Conservation (phyloP, 1,284 basidiomycete genomes). For the Ganoderma meredithae region DNA sequence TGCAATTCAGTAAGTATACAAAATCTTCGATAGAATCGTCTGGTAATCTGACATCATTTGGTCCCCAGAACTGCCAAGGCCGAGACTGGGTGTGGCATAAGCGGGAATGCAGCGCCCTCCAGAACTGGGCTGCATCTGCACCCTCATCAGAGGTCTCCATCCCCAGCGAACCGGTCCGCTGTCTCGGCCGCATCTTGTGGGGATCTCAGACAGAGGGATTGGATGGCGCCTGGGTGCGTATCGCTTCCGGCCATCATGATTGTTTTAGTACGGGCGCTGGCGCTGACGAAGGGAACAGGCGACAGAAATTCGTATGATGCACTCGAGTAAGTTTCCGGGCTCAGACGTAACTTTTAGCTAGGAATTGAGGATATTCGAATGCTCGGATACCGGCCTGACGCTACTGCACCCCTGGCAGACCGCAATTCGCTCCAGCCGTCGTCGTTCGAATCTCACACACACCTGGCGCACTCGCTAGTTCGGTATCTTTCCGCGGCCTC, state of each 20-base stretch:
- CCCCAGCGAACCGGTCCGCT: conserved; percentile 79
- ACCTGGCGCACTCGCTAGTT: conserved; percentile 75
- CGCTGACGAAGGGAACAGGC: conserved; percentile 52
- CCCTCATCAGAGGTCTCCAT: conserved; percentile 55
- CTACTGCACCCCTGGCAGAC: conserved; percentile 44
- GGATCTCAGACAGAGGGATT: conserved; percentile 60
- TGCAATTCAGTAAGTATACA: conserved; percentile 64
- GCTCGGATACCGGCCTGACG: conserved; percentile 1
- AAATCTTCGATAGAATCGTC: not conserved
- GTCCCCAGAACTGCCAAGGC: conserved; percentile 73
- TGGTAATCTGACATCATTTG: conserved; percentile 1
- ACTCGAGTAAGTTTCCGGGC: conserved; percentile 67
- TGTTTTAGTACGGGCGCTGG: conserved; percentile 11
- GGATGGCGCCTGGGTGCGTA: conserved; percentile 66
- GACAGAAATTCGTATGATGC: conserved; percentile 70
- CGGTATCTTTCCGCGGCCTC: conserved; percentile 68
- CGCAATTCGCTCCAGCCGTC: conserved; percentile 56
- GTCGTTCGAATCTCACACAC: conserved; percentile 63
- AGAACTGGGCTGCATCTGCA: conserved; percentile 58
- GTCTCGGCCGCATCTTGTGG: conserved; percentile 81
- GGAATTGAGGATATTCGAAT: not conserved
- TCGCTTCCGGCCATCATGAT: conserved; percentile 8
- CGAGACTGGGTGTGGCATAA: conserved; percentile 82
- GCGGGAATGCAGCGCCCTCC: conserved; percentile 76
- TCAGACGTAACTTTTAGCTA: not conserved